A percentile compares a stretch with the other conserved stretches of the same genome.
Conservation (phyloP, 2,329 filamentous ascomycete species). For the Hypomyces rosellus region DNA sequence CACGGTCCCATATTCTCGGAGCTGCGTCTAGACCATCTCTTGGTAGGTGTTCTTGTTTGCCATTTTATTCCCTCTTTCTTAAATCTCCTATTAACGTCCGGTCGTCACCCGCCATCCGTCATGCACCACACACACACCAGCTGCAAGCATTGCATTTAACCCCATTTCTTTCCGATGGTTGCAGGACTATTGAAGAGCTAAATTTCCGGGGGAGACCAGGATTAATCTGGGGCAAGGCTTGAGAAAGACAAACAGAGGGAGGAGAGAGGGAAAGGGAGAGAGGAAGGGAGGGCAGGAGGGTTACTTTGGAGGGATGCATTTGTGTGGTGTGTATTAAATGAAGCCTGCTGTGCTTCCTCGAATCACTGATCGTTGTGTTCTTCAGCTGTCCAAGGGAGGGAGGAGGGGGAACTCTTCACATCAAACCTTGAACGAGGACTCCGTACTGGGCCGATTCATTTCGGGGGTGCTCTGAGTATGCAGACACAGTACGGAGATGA, state of each 20-base stretch:
- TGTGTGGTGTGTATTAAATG: too few relatives aligned
- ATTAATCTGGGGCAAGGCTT: not conserved
- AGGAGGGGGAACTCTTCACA: not conserved
- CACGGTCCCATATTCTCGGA: too few relatives aligned
- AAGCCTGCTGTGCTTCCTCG: too few relatives aligned
- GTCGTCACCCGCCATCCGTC: not conserved
- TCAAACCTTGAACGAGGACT: not conserved
- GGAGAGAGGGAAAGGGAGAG: not conserved
- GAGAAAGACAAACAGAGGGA: not conserved
- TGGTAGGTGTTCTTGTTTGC: too few relatives aligned
- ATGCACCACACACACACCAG: not conserved
- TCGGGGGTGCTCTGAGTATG: too few relatives aligned
- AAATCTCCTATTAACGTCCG: too few relatives aligned
- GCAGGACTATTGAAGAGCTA: constrained; percentile 13
- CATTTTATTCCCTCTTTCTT: too few relatives aligned
- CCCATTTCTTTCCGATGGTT: constrained; percentile 7
- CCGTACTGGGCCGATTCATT: not conserved
- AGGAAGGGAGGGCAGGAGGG: not conserved
- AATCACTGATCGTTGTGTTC: too few relatives aligned
- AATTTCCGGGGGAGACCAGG: constrained; percentile 11
- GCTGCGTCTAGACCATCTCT: too few relatives aligned
- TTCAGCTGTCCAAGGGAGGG: not conserved
- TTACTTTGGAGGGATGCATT: too few relatives aligned
- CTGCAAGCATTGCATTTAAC: too few relatives aligned
- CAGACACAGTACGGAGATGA: too few relatives aligned